These are phyloP conservation scores for Fusarium pseudonygamai DNA, from an alignment of 2,329 filamentous ascomycete genomes.

Conservation along the genomic window DNA sequence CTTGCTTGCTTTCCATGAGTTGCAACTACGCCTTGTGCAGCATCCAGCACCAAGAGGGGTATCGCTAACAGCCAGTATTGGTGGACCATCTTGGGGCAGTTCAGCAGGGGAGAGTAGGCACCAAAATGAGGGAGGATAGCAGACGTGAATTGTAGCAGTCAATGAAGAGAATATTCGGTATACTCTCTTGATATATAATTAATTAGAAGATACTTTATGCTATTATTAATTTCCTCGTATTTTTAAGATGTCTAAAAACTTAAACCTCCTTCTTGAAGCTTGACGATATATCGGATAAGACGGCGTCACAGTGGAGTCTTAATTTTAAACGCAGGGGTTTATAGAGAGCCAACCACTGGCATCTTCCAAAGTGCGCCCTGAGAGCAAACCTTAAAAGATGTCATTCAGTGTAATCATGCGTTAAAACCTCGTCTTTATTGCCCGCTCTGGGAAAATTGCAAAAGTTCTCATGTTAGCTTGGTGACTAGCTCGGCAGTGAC, in stretches of 20 bases:
- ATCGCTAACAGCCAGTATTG: neutral
- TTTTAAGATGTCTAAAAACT: neutral
- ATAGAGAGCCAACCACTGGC: neutral
- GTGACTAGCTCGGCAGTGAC: neutral
- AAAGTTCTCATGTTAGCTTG: neutral
- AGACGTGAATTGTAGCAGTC: accelerated
- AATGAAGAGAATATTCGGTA: no score
- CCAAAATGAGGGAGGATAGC: accelerated
- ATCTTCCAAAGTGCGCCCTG: neutral
- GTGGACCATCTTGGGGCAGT: neutral
- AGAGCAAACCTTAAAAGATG: neutral
- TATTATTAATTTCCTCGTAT: neutral
- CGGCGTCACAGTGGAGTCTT: neutral
- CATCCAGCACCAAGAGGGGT: neutral
- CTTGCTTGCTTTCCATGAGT: neutral
- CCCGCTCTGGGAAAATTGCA: neutral
- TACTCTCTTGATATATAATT: neutral
- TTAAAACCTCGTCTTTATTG: neutral
- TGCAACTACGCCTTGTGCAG: neutral
- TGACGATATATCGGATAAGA: neutral
- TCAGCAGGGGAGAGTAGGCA: neutral
- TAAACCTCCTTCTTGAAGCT: neutral
- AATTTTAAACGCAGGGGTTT: neutral
- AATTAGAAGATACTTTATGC: neutral
- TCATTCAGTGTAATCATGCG: neutral